A percentile compares a stretch with the other conserved stretches of the same genome.
These are phyloP conservation scores for Wickerhamomyces chambardii DNA, from an alignment of 805 yeast species.

Conservation along the genomic window DNA sequence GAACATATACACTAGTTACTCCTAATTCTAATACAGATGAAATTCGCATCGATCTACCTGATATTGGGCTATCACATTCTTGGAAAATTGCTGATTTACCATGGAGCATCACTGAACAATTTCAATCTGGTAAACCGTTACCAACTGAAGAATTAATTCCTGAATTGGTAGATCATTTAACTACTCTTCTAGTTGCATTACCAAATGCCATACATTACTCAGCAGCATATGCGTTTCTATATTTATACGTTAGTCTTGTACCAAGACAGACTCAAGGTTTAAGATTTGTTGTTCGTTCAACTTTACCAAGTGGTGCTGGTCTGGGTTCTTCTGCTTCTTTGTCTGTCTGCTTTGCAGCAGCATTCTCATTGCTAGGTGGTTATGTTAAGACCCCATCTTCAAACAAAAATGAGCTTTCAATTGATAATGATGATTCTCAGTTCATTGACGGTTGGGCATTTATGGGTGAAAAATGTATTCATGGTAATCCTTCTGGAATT, in stretches of 20 bases:
- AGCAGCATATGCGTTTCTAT: slow-evolving; percentile 79
- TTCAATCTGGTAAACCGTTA: slow-evolving; percentile 12
- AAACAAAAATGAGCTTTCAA: slow-evolving; percentile 23
- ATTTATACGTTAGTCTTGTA: slow-evolving; percentile 59
- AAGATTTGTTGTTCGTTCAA: slow-evolving; percentile 63
- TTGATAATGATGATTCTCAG: slow-evolving; percentile 33
- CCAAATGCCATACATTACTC: slow-evolving; percentile 54
- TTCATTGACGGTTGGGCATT: slow-evolving; percentile 82
- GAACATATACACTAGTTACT: slow-evolving; percentile 71
- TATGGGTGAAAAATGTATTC: slow-evolving; percentile 91
- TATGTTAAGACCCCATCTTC: slow-evolving; percentile 34
- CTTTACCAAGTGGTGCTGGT: slow-evolving; percentile 95
- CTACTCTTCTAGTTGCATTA: slow-evolving; percentile 33
- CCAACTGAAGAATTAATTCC: slow-evolving; percentile 51
- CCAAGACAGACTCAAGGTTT: slow-evolving; percentile 34
- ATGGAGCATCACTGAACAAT: slow-evolving; percentile 31
- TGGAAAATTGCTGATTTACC: slow-evolving; percentile 64
- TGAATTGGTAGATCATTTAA: slow-evolving; percentile 42
- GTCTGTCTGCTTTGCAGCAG: slow-evolving; percentile 76
- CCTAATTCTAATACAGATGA: slow-evolving; percentile 29
- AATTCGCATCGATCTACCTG: slow-evolving; percentile 73
- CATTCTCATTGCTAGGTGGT: slow-evolving; percentile 53
- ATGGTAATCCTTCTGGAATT: slow-evolving; percentile 94
- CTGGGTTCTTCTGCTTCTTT: slow-evolving; percentile 91
- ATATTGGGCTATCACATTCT: slow-evolving; percentile 52